Conservation (phyloP, 1,284 basidiomycete genomes). For the Marasmius sp. region DNA sequence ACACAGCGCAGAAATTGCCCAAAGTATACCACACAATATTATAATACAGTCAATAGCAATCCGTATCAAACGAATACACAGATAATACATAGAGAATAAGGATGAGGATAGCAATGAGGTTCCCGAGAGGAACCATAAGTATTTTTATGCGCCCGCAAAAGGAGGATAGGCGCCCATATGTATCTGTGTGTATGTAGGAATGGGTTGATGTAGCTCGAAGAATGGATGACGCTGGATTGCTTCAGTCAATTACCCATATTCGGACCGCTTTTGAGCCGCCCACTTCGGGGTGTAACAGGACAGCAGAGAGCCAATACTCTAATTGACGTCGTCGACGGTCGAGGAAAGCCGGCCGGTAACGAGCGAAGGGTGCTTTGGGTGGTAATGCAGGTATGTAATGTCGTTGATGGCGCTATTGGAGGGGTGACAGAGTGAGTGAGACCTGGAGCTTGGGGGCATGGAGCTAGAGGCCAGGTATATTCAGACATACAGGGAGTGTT, state of each 20-base stretch:
- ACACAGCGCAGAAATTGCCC: too few species aligned
- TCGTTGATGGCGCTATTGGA: slow-evolving; percentile 40
- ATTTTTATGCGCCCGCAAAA: too few species aligned
- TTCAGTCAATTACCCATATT: slow-evolving; percentile 61
- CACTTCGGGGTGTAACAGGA: slow-evolving; percentile 72
- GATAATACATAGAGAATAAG: too few species aligned
- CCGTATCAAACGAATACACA: too few species aligned
- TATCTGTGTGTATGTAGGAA: too few species aligned
- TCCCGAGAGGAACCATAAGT: too few species aligned
- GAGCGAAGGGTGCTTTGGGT: slow-evolving; percentile 67
- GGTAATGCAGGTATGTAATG: slow-evolving; percentile 62
- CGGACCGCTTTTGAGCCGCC: slow-evolving; percentile 62
- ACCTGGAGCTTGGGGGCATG: neutral
- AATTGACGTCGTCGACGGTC: slow-evolving; percentile 65
- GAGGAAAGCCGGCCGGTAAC: slow-evolving; percentile 68
- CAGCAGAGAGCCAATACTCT: slow-evolving; percentile 65
- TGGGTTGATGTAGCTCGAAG: too few species aligned
- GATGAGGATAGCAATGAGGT: too few species aligned
- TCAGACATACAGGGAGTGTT: slow-evolving; percentile 50
- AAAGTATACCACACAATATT: too few species aligned
- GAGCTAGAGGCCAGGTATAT: neutral
- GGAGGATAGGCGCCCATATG: too few species aligned
- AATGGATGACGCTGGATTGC: neutral
- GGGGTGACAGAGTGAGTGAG: neutral
- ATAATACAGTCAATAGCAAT: too few species aligned